A percentile compares a stretch with the other conserved stretches of the same genome.
Conservation (phyloP, 2,329 filamentous ascomycete genomes). For the Fusarium globosum region DNA sequence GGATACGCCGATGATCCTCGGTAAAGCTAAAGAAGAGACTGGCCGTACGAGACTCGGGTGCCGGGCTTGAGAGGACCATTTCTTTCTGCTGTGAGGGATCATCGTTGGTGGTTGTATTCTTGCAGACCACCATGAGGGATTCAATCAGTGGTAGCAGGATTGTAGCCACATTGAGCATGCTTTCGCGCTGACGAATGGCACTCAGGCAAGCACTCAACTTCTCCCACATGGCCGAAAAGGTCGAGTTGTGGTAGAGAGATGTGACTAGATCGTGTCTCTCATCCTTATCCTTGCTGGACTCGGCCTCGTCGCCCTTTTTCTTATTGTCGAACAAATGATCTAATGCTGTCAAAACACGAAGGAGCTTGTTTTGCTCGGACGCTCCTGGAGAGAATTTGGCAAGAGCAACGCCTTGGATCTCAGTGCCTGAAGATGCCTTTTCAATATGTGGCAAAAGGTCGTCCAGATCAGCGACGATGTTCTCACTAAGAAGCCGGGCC, state of each 20-base stretch:
- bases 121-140: constrained; percentile 98
- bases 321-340: constrained; percentile 95
- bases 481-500: constrained; percentile 84
- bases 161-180: constrained; percentile 96
- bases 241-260: constrained; percentile 88
- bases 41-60: constrained; percentile 84
- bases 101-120: constrained; percentile 89
- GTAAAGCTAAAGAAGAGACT: constrained; percentile 97
- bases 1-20: constrained; percentile 95
- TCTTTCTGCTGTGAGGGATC: constrained; percentile 71
- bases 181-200: constrained; percentile 90
- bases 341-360: constrained; percentile 90
- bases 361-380: constrained; percentile 95
- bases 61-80: constrained; percentile 77
- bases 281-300: constrained; percentile 64
- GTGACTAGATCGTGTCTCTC: constrained; percentile 87
- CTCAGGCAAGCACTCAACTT: constrained; percentile 90
- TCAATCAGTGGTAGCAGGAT: constrained; percentile 95
- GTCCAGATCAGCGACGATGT: constrained; percentile 85
- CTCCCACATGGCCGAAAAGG: constrained; percentile 90
- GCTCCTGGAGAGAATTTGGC: constrained; percentile 96
- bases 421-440: constrained; percentile 87
- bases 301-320: constrained; percentile 63
- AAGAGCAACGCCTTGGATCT: constrained; percentile 93
- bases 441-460: constrained; percentile 88